Evolutionary conservation across 306 rosid species (phyloP), one percentile per base, ranked within the genome.

Genomic region (Canavalia gladiata): DNA sequence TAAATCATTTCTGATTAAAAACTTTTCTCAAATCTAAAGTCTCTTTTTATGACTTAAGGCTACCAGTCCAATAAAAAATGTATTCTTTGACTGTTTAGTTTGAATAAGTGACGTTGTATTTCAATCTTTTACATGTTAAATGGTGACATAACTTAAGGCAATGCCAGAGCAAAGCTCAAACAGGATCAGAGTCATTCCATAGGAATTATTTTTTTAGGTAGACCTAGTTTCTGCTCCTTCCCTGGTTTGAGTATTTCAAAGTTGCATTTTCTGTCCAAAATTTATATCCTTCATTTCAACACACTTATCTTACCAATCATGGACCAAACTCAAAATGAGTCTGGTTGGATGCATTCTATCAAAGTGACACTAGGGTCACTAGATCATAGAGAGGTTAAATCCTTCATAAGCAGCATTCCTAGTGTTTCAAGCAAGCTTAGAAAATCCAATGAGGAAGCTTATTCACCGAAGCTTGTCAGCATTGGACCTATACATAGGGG

Each of bases 401-500:
- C 82, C 6, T 83, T 81, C 81, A 81, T 74, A 35, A 55, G 82
- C 55, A 83, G 86, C 78, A 71, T 86, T 43, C 58, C 74, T 1
- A 57, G 54, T 46, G 89, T 86, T 12, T 57, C 83, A 54, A 9
- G 31, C 30, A 70, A 67, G 55, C 85, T 83, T 65, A 62, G 71
- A 41, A 81, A 76, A 41, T 52, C 73, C 42, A 71, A 71, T 3
- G 85, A 86, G 4, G 85, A 75, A 11, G 74, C 85, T 0, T 75
- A 79, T 79, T 74, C 31, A 4, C 89, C 87, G 1, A 84, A 68
- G 46, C 66, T 79, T 11, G 77, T 79, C 41, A 41, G 83, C 1
- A 70, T 86, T 18, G 89, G 85, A 63, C 87, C 89, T 39, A 31
- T 68, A 18, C 84, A 79, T 54, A 76, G 84, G 12, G 79, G 64